Evolutionary conservation across 352 stramenopile species (phyloP).

Genomic region (Hyaloperonospora brassicae): DNA sequence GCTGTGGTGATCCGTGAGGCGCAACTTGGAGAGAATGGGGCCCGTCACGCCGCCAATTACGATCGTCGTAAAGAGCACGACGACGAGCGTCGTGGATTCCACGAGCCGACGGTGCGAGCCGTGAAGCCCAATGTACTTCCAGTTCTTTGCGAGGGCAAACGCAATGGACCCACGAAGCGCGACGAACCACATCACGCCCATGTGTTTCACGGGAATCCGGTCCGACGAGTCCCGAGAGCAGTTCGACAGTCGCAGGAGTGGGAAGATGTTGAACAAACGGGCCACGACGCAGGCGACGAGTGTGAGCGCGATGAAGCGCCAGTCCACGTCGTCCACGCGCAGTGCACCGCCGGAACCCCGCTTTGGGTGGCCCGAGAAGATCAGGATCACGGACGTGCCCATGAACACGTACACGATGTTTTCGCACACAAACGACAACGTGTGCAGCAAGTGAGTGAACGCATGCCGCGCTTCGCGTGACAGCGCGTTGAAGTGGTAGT

Average conservation of each 20-base stretch:
- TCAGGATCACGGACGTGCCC: constrained; percentile 75
- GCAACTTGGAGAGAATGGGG: constrained; percentile 46
- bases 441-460: constrained; percentile 80
- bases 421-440: constrained; percentile 66
- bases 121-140: constrained; percentile 58
- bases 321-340: constrained; percentile 69
- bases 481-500: constrained; percentile 83
- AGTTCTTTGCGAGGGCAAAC: constrained; percentile 86
- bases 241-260: constrained; percentile 61
- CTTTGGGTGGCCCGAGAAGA: constrained; percentile 61
- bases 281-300: constrained; percentile 55
- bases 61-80: constrained; percentile 84
- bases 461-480: constrained; percentile 69
- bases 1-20: constrained; percentile 32
- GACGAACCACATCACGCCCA: constrained; percentile 88
- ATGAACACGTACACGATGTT: constrained; percentile 85
- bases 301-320: constrained; percentile 67
- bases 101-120: constrained; percentile 72
- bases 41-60: constrained; percentile 72
- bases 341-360: constrained; percentile 42
- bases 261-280: constrained; percentile 74
- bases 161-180: constrained; percentile 89
- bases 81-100: constrained; percentile 76
- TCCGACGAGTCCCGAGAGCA: constrained; percentile 41
- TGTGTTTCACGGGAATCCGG: constrained; percentile 57